A percentile compares a stretch with the other conserved stretches of the same genome.
phyloP scores from a whole-genome alignment of 2,329 filamentous ascomycete genomes.

The Colletotrichum spaethianum region DNA sequence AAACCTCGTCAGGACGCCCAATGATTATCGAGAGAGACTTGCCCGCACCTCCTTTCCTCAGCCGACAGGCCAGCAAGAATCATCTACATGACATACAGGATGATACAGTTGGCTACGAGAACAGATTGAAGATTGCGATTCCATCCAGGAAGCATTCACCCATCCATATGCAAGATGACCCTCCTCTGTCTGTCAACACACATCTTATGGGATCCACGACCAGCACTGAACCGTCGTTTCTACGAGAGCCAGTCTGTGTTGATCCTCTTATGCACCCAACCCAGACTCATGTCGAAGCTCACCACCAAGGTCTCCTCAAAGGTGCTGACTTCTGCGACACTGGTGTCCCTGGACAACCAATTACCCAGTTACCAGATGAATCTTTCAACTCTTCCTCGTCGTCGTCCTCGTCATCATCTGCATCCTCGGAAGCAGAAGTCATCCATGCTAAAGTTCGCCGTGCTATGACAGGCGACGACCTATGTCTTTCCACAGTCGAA shows the following conservation, averaged over 20 bases:
- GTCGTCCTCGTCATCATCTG: slow-evolving; percentile 16
- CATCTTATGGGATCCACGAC: background rate
- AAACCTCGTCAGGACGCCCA: slow-evolving; percentile 42
- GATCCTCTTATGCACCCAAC: slow-evolving; percentile 39
- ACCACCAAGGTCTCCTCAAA: slow-evolving; percentile 42
- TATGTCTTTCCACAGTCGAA: slow-evolving; percentile 33
- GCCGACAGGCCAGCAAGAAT: slow-evolving; percentile 22
- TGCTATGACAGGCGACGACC: slow-evolving; percentile 37
- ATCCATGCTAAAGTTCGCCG: slow-evolving; percentile 43
- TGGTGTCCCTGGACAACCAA: slow-evolving; percentile 37
- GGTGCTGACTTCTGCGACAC: slow-evolving; percentile 44
- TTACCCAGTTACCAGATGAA: slow-evolving; percentile 13
- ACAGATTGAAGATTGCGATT: background rate
- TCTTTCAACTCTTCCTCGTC: slow-evolving; percentile 2
- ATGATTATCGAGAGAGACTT: slow-evolving; percentile 44
- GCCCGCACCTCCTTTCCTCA: slow-evolving; percentile 43
- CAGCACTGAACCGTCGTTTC: background rate
- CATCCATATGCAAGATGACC: background rate
- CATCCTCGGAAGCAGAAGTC: slow-evolving; percentile 42
- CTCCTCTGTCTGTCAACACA: background rate
- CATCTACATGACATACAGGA: background rate
- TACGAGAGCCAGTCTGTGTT: slow-evolving; percentile 32
- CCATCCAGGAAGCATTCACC: slow-evolving; percentile 19
- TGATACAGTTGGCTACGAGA: background rate
- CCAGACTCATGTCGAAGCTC: slow-evolving; percentile 34